phyloP scores from a whole-genome alignment of 1,139 yeast genomes.

The Magnusiomyces tetraspermus region DNA sequence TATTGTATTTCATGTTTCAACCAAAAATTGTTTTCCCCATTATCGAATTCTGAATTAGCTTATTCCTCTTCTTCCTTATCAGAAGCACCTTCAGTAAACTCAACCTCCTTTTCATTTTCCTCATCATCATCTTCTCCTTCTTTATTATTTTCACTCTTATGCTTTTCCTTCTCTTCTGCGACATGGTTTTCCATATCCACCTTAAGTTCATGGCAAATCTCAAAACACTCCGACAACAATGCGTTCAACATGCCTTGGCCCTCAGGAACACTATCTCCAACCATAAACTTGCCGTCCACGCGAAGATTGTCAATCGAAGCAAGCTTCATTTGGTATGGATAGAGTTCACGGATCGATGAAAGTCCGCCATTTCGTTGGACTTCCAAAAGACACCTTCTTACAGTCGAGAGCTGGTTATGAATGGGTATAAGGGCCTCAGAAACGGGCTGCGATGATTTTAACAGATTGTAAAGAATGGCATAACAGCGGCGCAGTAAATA shows the following conservation, averaged over 20 bases:
- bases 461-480: conserved; percentile 74
- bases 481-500: conserved; percentile 83
- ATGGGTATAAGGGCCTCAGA: conserved; percentile 86
- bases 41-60: not conserved
- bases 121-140: conserved; percentile 13
- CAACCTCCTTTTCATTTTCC: not conserved
- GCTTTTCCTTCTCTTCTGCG: conserved; percentile 11
- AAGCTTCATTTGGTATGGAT: conserved; percentile 90
- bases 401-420: conserved; percentile 86
- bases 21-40: too few species aligned
- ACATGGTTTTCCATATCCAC: conserved; percentile 73
- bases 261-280: conserved; percentile 83
- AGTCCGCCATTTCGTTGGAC: conserved; percentile 89
- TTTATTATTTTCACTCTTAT: conserved; percentile 5
- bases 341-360: conserved; percentile 74
- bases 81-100: not conserved
- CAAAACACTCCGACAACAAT: conserved; percentile 86
- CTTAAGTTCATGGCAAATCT: conserved; percentile 79
- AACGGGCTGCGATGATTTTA: conserved; percentile 91
- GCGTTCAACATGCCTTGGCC: conserved; percentile 95
- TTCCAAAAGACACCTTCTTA: conserved; percentile 78
- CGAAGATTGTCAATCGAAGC: conserved; percentile 82
- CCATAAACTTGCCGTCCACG: conserved; percentile 82
- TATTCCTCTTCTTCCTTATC: not conserved
- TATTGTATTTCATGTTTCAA: too few species aligned